Evolutionary conservation across 805 yeast genomes (phyloP), one percentile per base, ranked within the genome.

Genomic region (Torulaspora quercuum): DNA sequence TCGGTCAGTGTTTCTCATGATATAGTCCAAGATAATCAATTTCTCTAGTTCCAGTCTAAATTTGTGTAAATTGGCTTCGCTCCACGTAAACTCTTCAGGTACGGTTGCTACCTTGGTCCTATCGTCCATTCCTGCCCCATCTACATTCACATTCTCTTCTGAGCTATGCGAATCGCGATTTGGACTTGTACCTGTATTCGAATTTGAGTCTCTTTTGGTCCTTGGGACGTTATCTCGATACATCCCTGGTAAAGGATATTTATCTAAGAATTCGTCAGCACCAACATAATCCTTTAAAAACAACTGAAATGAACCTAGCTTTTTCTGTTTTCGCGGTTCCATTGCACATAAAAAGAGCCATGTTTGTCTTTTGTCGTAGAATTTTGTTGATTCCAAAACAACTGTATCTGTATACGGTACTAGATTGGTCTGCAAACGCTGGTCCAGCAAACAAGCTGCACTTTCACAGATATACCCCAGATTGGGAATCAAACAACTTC

Each of bases 1-100:
- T 24, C 90, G 61, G 53, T 82, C 89, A 0, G 90, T 82, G 49
- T 82, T 82, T 46, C 89, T 60, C 73, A 81, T 78, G 2, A 82
- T 70, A 48, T 81, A 82, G 49, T 82, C 89, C 18, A 82, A 59
- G 22, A 82, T 75, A 1, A 82, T 86, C 45, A 82, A 60, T 48
- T 80, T 80, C 48, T 82, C 88, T 18, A 82, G 53, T 53, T 82
- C 81, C 35, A 70, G 68, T 24, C 80, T 65, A 44, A 82, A 76
- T 40, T 76, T 76, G 24, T 50, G 44, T 6, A 80, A 48, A 0
- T 67, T 63, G 6, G 61, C 60, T 11, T 66, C 63, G 3, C 75
- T 75, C 87, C 89, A 81, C 27, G 55, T 46, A 46, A 80, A 78
- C 11, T 46, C 52, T 1, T 42, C 43, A 7, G 40, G 42, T 1